Percentiles rank a stretch among this genome's conserved stretches.
phyloP scores from a whole-genome alignment of 139 green algal genomes.

The Chara braunii region DNA sequence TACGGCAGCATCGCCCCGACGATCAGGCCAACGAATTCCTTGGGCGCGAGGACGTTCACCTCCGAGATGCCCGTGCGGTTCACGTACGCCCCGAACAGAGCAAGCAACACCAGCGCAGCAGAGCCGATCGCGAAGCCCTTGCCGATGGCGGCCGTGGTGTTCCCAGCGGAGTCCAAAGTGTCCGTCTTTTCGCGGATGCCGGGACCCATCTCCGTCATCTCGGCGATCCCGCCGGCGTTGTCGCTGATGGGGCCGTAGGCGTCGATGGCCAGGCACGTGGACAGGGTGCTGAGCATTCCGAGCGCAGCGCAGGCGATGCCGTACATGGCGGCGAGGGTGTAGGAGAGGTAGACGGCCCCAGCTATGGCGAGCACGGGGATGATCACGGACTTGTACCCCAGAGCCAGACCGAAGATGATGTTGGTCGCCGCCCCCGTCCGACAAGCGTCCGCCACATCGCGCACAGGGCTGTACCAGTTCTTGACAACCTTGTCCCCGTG shows the following conservation, averaged over 20 bases:
- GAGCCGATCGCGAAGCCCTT: conserved; percentile 94
- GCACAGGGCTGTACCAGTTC: conserved; percentile 64
- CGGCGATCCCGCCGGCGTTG: conserved; percentile 89
- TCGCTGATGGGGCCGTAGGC: conserved; percentile 60
- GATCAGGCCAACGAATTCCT: conserved; percentile 50
- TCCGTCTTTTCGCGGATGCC: conserved; percentile 95
- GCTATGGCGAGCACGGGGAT: conserved; percentile 86
- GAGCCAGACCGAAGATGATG: conserved; percentile 96
- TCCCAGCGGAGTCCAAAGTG: conserved; percentile 89
- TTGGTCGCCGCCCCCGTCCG: conserved; percentile 89
- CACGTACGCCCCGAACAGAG: conserved; percentile 92
- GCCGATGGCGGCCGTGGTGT: conserved; percentile 72
- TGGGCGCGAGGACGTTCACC: conserved; percentile 59
- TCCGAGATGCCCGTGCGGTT: conserved; percentile 68
- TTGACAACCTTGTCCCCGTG: conserved; percentile 50
- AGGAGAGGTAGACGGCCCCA: conserved; percentile 78
- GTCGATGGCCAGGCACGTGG: conserved; percentile 90
- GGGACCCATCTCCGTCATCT: conserved; percentile 96
- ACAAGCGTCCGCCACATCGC: conserved; percentile 90
- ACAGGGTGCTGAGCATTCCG: conserved; percentile 90
- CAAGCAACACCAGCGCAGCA: conserved; percentile 91
- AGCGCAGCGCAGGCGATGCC: conserved; percentile 91
- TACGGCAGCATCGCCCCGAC: conserved; percentile 60
- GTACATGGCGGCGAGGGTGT: conserved; percentile 77
- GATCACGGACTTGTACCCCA: conserved; percentile 94